These are phyloP conservation scores for Fusarium udum DNA, from an alignment of 2,329 filamentous ascomycete genomes.

Conservation along the genomic window DNA sequence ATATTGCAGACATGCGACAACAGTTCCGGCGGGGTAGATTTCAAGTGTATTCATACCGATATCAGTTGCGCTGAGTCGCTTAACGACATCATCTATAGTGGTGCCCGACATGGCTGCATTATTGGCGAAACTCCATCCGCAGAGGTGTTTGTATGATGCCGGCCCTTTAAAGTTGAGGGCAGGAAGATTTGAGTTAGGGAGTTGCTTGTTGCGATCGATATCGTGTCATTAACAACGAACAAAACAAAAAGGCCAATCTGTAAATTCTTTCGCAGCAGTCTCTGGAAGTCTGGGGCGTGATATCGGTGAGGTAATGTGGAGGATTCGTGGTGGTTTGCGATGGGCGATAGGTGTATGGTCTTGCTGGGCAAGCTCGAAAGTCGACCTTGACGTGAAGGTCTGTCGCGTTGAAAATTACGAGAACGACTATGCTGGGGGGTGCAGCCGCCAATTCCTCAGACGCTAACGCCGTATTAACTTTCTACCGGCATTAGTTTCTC, in stretches of 20 bases:
- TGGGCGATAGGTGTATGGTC: neutral
- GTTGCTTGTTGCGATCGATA: conserved; percentile 37
- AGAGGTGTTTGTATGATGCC: conserved; percentile 35
- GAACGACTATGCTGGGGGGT: conserved; percentile 52
- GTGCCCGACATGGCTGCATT: conserved; percentile 68
- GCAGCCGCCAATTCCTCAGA: conserved; percentile 52
- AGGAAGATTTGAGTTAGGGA: conserved; percentile 27
- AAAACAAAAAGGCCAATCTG: neutral
- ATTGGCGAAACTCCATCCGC: conserved; percentile 54
- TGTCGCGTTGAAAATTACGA: conserved; percentile 54
- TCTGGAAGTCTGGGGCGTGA: neutral
- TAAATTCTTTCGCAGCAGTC: neutral
- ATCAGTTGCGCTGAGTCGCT: conserved; percentile 65
- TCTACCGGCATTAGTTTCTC: conserved; percentile 45
- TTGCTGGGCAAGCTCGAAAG: conserved; percentile 10
- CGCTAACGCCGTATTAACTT: conserved; percentile 53
- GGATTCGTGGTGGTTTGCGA: neutral
- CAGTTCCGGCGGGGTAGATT: conserved; percentile 14
- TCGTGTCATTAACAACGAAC: conserved; percentile 6
- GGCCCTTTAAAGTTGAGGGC: conserved; percentile 25
- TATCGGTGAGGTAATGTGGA: neutral
- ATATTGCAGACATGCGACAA: conserved; percentile 32
- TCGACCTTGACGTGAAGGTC: conserved; percentile 37
- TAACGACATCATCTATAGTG: conserved; percentile 71
- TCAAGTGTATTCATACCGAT: conserved; percentile 54